phyloP scores from a whole-genome alignment of 1,139 yeast species.

The Suhomyces atakaporum region DNA sequence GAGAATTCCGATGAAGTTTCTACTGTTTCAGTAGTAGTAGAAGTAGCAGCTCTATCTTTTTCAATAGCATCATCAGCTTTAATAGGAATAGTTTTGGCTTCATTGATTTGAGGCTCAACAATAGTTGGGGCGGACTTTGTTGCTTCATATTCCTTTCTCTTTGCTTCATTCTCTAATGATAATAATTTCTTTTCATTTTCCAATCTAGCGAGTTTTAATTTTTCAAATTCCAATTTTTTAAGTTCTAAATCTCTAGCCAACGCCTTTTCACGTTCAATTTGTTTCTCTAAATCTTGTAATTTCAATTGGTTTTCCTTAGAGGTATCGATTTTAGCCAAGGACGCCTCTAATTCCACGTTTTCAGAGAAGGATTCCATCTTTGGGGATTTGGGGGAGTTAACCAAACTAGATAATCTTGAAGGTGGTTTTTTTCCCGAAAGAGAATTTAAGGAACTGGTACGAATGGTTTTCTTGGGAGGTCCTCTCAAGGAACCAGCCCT shows the following conservation, averaged over 20 bases:
- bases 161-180: slow-evolving; percentile 14
- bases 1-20: neutral
- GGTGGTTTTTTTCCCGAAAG: slow-evolving; percentile 8
- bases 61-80: neutral
- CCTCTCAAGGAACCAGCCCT: slow-evolving; percentile 26
- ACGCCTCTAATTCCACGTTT: slow-evolving; percentile 17
- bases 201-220: slow-evolving; percentile 21
- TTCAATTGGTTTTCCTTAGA: slow-evolving; percentile 22
- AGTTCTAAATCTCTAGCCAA: slow-evolving; percentile 27
- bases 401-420: slow-evolving; percentile 12
- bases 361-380: slow-evolving; percentile 14
- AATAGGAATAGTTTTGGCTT: neutral
- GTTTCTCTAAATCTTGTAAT: slow-evolving; percentile 21
- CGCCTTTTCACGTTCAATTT: slow-evolving; percentile 33
- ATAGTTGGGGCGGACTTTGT: no score
- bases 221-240: slow-evolving; percentile 23
- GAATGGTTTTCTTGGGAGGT: slow-evolving; percentile 11
- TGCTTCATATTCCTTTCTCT: neutral
- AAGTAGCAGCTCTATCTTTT: neutral
- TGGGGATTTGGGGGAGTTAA: slow-evolving; percentile 7
- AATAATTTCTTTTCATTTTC: slow-evolving; percentile 24
- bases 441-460: slow-evolving; percentile 15
- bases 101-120: neutral
- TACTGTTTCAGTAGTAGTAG: slow-evolving; percentile 1
- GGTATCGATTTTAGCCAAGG: slow-evolving; percentile 14